Evolutionary conservation across 2,329 filamentous ascomycete species (phyloP).

Genomic region (Proliferodiscus dingleyae): DNA sequence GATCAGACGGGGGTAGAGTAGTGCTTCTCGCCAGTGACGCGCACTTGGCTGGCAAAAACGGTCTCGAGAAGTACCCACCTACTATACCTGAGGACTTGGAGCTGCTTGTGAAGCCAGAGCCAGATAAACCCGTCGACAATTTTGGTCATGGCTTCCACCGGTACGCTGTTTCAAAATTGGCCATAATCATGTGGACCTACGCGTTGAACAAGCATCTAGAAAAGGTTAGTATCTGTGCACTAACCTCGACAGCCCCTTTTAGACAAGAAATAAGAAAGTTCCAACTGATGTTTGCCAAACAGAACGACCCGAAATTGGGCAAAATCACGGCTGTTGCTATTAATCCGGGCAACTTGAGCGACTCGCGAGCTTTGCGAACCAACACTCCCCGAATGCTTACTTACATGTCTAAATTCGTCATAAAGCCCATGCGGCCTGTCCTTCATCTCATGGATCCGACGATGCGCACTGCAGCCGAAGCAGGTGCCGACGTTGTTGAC

Average conservation of each 20-base stretch:
- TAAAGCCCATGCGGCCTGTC: constrained; percentile 28
- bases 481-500: constrained; percentile 30
- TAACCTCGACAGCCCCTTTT: too few species aligned
- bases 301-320: constrained; percentile 23
- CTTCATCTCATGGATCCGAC: constrained; percentile 28
- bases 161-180: constrained; percentile 40
- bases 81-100: constrained; percentile 35
- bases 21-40: constrained; percentile 24
- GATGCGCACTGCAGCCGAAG: constrained; percentile 29
- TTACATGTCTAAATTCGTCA: constrained; percentile 26
- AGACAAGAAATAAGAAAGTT: too few species aligned
- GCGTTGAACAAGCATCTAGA: constrained; percentile 31
- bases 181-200: constrained; percentile 37
- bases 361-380: constrained; percentile 35
- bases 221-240: too few species aligned
- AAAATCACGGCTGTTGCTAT: constrained; percentile 29
- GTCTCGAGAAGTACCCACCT: constrained; percentile 34
- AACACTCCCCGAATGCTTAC: constrained; percentile 30
- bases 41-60: constrained; percentile 37
- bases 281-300: too few species aligned
- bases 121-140: constrained; percentile 30
- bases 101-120: constrained; percentile 32
- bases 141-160: constrained; percentile 38
- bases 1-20: constrained; percentile 25
- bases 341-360: constrained; percentile 31